Evolutionary conservation across 1,284 basidiomycete species (phyloP).

Genomic region (Leccinum subspadiceum): DNA sequence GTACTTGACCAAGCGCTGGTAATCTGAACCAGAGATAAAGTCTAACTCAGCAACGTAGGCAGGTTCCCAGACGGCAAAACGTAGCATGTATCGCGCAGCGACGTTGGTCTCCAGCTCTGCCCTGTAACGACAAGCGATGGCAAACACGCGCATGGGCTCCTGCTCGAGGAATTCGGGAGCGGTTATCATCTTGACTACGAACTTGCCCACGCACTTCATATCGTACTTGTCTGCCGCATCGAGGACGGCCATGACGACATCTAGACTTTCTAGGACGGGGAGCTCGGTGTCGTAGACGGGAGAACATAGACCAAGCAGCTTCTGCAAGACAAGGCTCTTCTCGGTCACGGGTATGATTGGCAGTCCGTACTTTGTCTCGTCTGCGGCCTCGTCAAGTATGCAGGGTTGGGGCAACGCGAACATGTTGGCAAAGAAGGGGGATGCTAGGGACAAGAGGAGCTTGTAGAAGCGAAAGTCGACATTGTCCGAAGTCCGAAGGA

Average conservation of each 20-base stretch:
- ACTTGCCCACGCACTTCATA: slow-evolving; percentile 36
- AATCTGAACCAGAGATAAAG: slow-evolving; percentile 45
- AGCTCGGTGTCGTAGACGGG: slow-evolving; percentile 31
- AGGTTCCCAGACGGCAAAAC: slow-evolving; percentile 37
- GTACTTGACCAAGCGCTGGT: slow-evolving; percentile 45
- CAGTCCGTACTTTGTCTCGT: slow-evolving; percentile 31
- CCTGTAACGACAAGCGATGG: slow-evolving; percentile 47
- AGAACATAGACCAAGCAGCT: slow-evolving; percentile 33
- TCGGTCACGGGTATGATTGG: slow-evolving; percentile 35
- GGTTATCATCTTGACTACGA: slow-evolving; percentile 36
- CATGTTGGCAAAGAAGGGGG: slow-evolving; percentile 43
- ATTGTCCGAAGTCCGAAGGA: slow-evolving; percentile 39
- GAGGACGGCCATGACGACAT: slow-evolving; percentile 34
- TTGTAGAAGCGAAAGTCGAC: slow-evolving; percentile 41
- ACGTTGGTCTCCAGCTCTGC: slow-evolving; percentile 41
- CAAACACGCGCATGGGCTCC: slow-evolving; percentile 51
- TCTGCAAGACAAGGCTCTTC: slow-evolving; percentile 28
- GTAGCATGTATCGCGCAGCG: slow-evolving; percentile 45
- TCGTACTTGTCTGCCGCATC: slow-evolving; percentile 38
- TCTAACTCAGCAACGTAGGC: slow-evolving; percentile 41
- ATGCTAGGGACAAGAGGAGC: slow-evolving; percentile 38
- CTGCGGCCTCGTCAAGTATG: slow-evolving; percentile 26
- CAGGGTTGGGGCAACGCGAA: slow-evolving; percentile 38
- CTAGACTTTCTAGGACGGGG: slow-evolving; percentile 29
- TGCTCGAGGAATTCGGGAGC: slow-evolving; percentile 40